These are phyloP conservation scores for Leishmania gerbilli DNA, from an alignment of 208 protist species.

Conservation along the genomic window DNA sequence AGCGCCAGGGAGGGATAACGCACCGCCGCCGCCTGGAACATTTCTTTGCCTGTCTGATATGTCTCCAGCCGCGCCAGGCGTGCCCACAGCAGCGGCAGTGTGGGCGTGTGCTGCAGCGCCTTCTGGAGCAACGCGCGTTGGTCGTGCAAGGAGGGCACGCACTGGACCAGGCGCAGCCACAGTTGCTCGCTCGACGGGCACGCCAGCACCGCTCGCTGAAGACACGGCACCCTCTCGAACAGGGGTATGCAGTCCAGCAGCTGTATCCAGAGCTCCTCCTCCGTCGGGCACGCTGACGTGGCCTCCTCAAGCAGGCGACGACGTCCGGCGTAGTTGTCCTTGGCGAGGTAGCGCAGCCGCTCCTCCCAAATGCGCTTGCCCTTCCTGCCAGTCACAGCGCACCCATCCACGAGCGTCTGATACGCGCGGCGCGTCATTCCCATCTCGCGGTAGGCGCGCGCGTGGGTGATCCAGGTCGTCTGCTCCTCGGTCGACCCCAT, in stretches of 20 bases:
- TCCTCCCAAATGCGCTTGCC: conserved; percentile 83
- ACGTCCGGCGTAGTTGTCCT: conserved; percentile 40
- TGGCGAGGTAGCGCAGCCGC: conserved; percentile 42
- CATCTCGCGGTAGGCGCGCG: conserved; percentile 73
- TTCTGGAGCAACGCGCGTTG: conserved; percentile 62
- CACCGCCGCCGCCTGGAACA: conserved; percentile 66
- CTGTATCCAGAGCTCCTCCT: conserved; percentile 72
- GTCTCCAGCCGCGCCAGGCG: conserved; percentile 65
- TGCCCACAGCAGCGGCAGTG: conserved; percentile 72
- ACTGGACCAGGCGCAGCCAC: conserved; percentile 69
- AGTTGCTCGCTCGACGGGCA: conserved; percentile 72
- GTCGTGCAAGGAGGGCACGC: conserved; percentile 46
- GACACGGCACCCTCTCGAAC: conserved; percentile 51
- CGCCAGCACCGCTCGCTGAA: conserved; percentile 72
- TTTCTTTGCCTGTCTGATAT: conserved; percentile 57
- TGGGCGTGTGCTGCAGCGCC: conserved; percentile 62
- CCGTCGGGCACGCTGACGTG: conserved; percentile 44
- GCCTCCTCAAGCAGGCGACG: conserved; percentile 75
- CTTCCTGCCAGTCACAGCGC: conserved; percentile 54
- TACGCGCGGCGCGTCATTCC: conserved; percentile 64
- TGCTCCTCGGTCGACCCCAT: conserved; percentile 85
- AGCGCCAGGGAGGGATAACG: conserved; percentile 70
- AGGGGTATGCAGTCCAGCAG: conserved; percentile 54
- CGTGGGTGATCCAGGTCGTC: conserved; percentile 83
- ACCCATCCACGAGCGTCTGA: conserved; percentile 72